Base-by-base conservation (phyloP, 2,329 filamentous ascomycete species). In the Fusarium austroafricanum region DNA sequence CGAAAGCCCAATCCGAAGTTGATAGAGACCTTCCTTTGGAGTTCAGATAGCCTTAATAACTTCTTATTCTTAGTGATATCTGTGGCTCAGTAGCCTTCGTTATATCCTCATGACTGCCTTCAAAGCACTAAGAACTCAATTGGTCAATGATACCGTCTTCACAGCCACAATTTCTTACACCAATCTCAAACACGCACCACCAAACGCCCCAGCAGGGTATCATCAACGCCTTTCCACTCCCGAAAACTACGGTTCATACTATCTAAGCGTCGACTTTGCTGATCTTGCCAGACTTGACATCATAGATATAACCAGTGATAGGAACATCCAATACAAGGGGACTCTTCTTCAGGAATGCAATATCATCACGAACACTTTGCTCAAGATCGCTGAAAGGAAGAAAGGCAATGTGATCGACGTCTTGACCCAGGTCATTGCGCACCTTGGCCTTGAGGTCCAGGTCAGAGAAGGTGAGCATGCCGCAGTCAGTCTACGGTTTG, bases 281-380 rank as follows among this genome's bases (percentile, higher is more conserved):
- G 38, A 80, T 74, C 79, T 83, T 89, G 1, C 92, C 92, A 2
- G 86, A 92, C 81, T 92, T 87, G 40, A 94, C 90, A 71, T 94
- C 89, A 78, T 94, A 94, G 6, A 94, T 79, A 86, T 91, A 95
- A 1, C 92, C 92, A 10, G 86, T 91, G 46, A 94, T 82, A 0
- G 79, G 79, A 4, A 92, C 84, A n/a, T 89, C 82, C 26, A 89
- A 81, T 9, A 94, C 83, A 15, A 90, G 81, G 55, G 85, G 84
- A 46, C 82, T 86, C 56, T 77, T 81, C 78, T 85, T 87, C 70
- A 96, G 73, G 70, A 87, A 87, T 47, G 79, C 79, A 1, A 96
- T 84, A 77, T 95, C 92, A 28, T 89, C 84, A 57, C 79, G 81
- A 0, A 94, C 89, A 11, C 88, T 90, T 67, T 85, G 77, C 58